Conservation (phyloP, 2,329 filamentous ascomycete species). For the Exophiala alcalophila region DNA sequence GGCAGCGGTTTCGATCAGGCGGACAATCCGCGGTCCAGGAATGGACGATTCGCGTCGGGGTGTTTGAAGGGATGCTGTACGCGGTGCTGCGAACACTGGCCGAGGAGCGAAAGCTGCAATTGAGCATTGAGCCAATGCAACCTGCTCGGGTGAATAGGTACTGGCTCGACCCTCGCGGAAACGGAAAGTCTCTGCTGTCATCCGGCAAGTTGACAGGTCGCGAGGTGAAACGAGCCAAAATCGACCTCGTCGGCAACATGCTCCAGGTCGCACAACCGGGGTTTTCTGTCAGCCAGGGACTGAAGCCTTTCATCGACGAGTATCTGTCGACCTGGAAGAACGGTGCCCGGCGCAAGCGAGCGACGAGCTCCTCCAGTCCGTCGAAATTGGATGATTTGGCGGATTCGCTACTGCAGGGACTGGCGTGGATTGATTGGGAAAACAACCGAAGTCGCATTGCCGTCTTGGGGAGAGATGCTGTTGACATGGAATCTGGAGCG, state of each 20-base stretch:
- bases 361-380: constrained; percentile 4
- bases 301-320: constrained; percentile 9
- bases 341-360: constrained; percentile 2
- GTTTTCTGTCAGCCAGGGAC: constrained; percentile 8
- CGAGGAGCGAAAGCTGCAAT: constrained; percentile 43
- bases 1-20: constrained; percentile 63
- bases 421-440: constrained; percentile 76
- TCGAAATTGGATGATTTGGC: constrained; percentile 78
- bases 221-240: constrained; percentile 55
- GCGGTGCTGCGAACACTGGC: constrained; percentile 61
- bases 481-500: constrained; percentile 13
- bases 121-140: constrained; percentile 50
- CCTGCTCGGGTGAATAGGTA: constrained; percentile 57
- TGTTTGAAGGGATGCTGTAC: constrained; percentile 78
- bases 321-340: constrained; percentile 20
- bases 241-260: constrained; percentile 41
- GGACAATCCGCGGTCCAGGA: constrained; percentile 66
- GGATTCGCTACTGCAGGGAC: constrained; percentile 73
- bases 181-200: constrained; percentile 18
- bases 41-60: constrained; percentile 80
- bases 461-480: constrained; percentile 15
- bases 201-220: constrained; percentile 27
- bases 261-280: constrained; percentile 5
- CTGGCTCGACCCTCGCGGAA: constrained; percentile 53
- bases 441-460: constrained; percentile 20